Percentiles rank a stretch among this genome's conserved stretches.
Evolutionary conservation across 768 basidiomycete species (phyloP).

Genomic region (Lactarius hatsudake): DNA sequence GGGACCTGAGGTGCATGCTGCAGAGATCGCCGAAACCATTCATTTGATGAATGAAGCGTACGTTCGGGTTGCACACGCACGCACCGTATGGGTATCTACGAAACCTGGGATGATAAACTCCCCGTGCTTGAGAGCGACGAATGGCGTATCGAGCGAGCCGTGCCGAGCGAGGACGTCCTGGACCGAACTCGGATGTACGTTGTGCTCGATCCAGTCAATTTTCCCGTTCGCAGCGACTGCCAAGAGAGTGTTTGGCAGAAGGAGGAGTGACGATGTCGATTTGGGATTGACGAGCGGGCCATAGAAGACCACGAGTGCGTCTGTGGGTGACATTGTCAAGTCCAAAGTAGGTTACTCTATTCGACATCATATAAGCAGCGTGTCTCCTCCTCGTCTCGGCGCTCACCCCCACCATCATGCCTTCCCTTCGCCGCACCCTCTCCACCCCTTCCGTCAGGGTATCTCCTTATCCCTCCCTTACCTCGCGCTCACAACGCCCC

Average conservation of each 20-base stretch:
- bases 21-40: neutral
- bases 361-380: neutral
- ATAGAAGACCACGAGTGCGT: constrained; percentile 40
- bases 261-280: constrained; percentile 41
- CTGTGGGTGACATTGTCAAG: no score
- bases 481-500: constrained; percentile 34
- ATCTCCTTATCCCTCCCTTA: constrained; percentile 55
- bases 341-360: no score
- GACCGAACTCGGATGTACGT: constrained; percentile 48
- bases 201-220: constrained; percentile 69
- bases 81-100: constrained; percentile 88
- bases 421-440: constrained; percentile 76
- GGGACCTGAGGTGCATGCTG: constrained; percentile 83
- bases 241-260: constrained; percentile 54
- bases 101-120: constrained; percentile 84
- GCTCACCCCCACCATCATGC: constrained; percentile 47
- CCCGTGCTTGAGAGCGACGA: constrained; percentile 42
- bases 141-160: constrained; percentile 38
- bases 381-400: constrained; percentile 36
- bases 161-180: constrained; percentile 51
- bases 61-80: constrained; percentile 29
- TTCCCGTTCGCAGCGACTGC: constrained; percentile 49
- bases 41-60: neutral
- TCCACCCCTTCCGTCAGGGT: constrained; percentile 69
- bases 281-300: constrained; percentile 58